phyloP scores from a whole-genome alignment of 1,284 basidiomycete species.

The Heterobasidion annosum region DNA sequence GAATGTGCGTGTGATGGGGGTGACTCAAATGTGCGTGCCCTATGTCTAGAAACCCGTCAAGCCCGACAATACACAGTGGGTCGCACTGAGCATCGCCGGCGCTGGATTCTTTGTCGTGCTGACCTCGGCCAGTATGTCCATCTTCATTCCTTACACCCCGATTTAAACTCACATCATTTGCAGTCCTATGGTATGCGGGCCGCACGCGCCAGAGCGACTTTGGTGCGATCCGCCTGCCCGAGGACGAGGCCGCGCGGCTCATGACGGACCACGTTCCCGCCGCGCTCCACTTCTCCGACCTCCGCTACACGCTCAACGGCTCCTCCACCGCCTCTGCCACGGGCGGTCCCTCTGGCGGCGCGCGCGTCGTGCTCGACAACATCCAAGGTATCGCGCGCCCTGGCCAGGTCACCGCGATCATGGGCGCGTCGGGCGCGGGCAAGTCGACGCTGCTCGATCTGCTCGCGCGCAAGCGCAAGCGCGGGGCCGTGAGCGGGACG shows the following conservation, averaged over 20 bases:
- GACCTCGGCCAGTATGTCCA: conserved; percentile 37
- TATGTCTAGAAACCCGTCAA: conserved; percentile 53
- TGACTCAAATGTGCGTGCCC: too few relatives aligned
- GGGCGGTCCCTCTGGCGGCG: conserved; percentile 18
- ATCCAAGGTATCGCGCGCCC: conserved; percentile 81
- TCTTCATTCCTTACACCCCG: neutral
- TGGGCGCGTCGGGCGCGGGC: conserved; percentile 95
- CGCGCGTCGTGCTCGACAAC: conserved; percentile 64
- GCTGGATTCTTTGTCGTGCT: conserved; percentile 65
- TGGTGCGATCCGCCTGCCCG: conserved; percentile 73
- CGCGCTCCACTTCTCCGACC: conserved; percentile 78
- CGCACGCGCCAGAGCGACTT: conserved; percentile 63
- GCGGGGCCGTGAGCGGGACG: conserved; percentile 67
- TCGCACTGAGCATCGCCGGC: conserved; percentile 77
- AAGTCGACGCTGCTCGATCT: conserved; percentile 97
- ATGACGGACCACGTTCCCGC: conserved; percentile 94
- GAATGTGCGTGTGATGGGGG: too few relatives aligned
- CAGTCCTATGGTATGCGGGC: conserved; percentile 86
- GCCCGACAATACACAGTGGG: conserved; percentile 74
- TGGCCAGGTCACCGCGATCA: conserved; percentile 88
- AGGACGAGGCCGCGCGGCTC: conserved; percentile 74
- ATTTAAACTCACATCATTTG: neutral
- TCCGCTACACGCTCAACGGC: conserved; percentile 64
- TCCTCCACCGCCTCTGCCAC: too few relatives aligned
- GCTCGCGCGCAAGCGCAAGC: conserved; percentile 83